Evolutionary conservation across 345 rosid species (phyloP), one percentile per base, ranked within the genome.

Genomic region (Linum tenue): DNA sequence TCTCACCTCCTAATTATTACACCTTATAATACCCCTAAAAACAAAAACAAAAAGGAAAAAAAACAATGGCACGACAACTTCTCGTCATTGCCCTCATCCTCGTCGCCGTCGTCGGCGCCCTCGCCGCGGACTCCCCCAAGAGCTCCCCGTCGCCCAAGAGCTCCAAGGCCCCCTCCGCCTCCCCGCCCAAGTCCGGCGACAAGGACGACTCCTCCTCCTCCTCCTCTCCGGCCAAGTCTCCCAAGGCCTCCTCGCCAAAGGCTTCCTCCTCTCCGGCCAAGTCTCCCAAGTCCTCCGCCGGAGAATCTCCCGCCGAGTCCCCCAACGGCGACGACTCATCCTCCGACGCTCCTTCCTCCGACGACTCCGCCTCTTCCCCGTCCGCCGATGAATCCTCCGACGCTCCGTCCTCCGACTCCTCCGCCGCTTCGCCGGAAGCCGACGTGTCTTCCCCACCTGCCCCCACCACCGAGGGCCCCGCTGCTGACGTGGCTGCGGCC

Each of bases 91-190:
- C 72, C 15, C 70, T 75, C 15, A 15, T 70, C 57, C 63, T 70
- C 7, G 70, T 75, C 1, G 74, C 72, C 72, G n/a, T 75, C 14
- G 65, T 39, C 5, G 75, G 78, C 31, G 78, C 69, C 14, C 70
- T 66, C 55, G 78, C 78, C 0, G 74, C 74, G 0, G 68, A 66
- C 8, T 37, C 73, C 51, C 70, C 73, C 3, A 40, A 63, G 0
- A 9, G 37, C 6, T 4, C 78, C 48, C 68, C 74, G 3, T 39
- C 64, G 4, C 0, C 73, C 1, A 44, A 44, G 9, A 44, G 51
- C 14, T 16, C 69, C 2, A 63, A 62, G 42, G 1, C 57, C 2
- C 16, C 37, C 37, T 7, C 76, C 38, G 41, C 42, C 16, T 2
- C 69, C 42, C 51, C 76, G 2, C 22, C 67, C 2, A 56, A 55